Evolutionary conservation across 805 yeast genomes (phyloP), one percentile per base, ranked within the genome.

Genomic region (Zygotorulaspora sp.): DNA sequence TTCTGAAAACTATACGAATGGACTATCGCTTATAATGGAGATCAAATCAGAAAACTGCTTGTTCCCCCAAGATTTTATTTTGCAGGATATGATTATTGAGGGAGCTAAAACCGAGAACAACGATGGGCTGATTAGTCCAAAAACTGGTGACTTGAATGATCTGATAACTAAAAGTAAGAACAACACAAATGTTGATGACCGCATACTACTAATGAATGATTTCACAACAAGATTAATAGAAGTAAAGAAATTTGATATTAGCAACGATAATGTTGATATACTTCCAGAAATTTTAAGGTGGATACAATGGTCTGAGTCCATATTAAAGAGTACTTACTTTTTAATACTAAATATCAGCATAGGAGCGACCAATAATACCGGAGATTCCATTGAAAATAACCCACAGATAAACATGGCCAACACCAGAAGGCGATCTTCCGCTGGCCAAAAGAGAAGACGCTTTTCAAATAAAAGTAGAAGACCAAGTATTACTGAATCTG

Each of bases 221-320:
- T 53, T 59, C 27, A 59, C 63, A 5, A 49, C 61, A 11, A 44
- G 47, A 8, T 36, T 61, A 8, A 37, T 51, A 8, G 40, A 45
- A 8, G 36, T 55, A 7, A 41, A 36, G n/a, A 55, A 47, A 24
- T 53, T 59, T 33, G 49, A 56, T 32, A 45, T 61, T 5, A 50
- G 60, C 36, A 61, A 61, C 40, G 62, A 58, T 22, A 55, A 52
- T 31, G 35, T 58, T n/a, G 53, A 53, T 22, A 31, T 55, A n/a
- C 24, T 57, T 6, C 20, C 34, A 6, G 62, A 57, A 25, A 37
- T 62, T 11, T 30, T 58, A 30, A 54, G 48, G 25, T 62, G 64
- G 64, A 26, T 51, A 14, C 37, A 43, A 11, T 62, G 66, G 66
- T 57, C 53, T 7, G 35, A 44, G 8, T 26, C 20, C 1, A 52